A percentile compares a stretch with the other conserved stretches of the same genome.
These are phyloP conservation scores for Podaxis pistillaris DNA, from an alignment of 768 basidiomycete species.

Conservation along the genomic window DNA sequence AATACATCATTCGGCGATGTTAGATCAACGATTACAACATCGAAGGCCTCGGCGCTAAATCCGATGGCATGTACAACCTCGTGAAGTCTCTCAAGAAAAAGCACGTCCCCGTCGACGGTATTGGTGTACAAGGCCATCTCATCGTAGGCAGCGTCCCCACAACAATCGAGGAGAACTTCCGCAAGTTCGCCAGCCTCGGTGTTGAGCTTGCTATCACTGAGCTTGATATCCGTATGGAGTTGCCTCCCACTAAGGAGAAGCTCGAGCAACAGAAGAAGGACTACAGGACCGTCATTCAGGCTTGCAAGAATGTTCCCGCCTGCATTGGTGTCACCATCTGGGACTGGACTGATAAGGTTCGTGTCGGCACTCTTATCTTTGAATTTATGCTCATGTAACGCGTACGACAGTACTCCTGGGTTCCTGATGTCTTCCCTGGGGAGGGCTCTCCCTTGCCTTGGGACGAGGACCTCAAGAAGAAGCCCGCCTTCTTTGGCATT, in stretches of 20 bases:
- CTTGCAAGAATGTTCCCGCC: conserved; percentile 42
- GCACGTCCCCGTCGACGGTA: conserved; percentile 51
- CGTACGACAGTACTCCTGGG: conserved; percentile 35
- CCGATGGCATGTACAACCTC: conserved; percentile 54
- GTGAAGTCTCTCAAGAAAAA: conserved; percentile 41
- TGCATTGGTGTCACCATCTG: conserved; percentile 44
- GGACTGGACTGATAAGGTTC: conserved; percentile 42
- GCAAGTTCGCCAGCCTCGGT: conserved; percentile 54
- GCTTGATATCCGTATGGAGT: conserved; percentile 57
- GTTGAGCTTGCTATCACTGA: conserved; percentile 66
- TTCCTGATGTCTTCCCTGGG: conserved; percentile 34
- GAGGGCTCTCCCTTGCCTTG: conserved; percentile 37
- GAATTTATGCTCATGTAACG: conserved; percentile 1
- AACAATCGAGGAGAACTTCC: conserved; percentile 43
- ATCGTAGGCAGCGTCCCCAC: conserved; percentile 54
- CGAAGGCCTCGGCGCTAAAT: conserved; percentile 45
- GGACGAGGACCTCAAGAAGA: conserved; percentile 23
- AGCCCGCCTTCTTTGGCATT: background rate
- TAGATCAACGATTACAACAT: conserved; percentile 42
- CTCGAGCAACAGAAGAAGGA: conserved; percentile 54
- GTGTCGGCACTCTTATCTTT: background rate
- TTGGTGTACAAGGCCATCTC: conserved; percentile 58
- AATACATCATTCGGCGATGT: background rate
- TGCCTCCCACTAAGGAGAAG: conserved; percentile 46
- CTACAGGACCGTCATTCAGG: conserved; percentile 49